Evolutionary conservation across 805 yeast genomes (phyloP), one percentile per base, ranked within the genome.

Genomic region (Nematodospora valgi): DNA sequence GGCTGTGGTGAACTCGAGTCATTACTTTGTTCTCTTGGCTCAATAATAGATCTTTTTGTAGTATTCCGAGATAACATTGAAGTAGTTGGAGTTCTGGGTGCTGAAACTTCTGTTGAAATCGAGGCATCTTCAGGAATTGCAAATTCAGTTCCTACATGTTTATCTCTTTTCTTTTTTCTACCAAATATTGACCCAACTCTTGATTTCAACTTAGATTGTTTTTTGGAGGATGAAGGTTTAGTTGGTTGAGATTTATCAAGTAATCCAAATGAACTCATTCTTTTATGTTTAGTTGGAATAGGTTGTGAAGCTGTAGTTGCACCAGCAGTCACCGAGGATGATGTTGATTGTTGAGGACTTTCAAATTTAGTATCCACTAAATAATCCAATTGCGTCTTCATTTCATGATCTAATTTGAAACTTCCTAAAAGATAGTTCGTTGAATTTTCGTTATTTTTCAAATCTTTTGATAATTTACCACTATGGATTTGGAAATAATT

Each of bases 171-270:
- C 49, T 76, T 78, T 55, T 76, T 80, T 44, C 78, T 74, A 29
- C 83, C 80, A 48, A 85, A 78, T 43, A 85, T 74, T 1, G 93
- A 81, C 7, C 94, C 94, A 38, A 85, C 82, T 49, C 66, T 78
- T 5, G 88, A 82, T 57, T 76, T 77, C 48, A 85, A 56, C 30
- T 69, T 71, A n/a, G 64, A 59, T 21, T 54, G 52, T 35, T 53
- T 52, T 40, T 58, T 58, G 20, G 30, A 32, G 12, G 31, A 11
- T n/a, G 35, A 14, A n/a, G 37, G 32, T 15, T 26, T 29, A 19
- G 20, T 12, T 13, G 34, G 23, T 18, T 17, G 3, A 19, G 26
- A 9, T 15, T 22, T n/a, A 12, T 27, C 31, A 6, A 10, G 25
- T 23, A 12, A 19, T 3, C 17, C 18, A 26, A 33, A 18, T 3